A percentile compares a stretch with the other conserved stretches of the same genome.
phyloP scores from a whole-genome alignment of 169 alveolate genomes.

The Plasmodium gonderi region DNA sequence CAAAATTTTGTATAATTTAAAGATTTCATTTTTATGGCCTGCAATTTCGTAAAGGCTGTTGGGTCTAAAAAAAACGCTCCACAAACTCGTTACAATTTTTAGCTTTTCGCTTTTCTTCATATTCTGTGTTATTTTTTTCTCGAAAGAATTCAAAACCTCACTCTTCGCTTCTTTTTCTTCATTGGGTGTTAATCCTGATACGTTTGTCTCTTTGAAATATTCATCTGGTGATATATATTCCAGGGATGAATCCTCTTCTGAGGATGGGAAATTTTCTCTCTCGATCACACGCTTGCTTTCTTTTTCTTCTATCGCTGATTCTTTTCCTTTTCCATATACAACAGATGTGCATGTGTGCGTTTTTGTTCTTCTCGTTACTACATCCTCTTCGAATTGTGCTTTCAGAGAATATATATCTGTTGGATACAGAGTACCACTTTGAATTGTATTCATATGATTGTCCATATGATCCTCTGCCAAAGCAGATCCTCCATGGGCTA shows the following conservation, averaged over 20 bases:
- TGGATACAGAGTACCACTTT: not conserved
- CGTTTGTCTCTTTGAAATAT: not conserved
- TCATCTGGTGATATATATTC: not conserved
- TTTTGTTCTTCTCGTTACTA: no score
- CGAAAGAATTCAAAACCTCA: not conserved
- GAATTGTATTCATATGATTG: not conserved
- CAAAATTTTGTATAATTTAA: constrained; percentile 31
- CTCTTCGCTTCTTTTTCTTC: constrained; percentile 3
- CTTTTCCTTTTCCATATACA: no score
- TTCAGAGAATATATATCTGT: not conserved
- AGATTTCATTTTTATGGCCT: constrained; percentile 60
- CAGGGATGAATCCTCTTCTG: not conserved
- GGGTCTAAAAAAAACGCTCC: constrained; percentile 59
- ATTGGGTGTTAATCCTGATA: not conserved
- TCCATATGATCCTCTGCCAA: not conserved
- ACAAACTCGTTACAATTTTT: constrained; percentile 7
- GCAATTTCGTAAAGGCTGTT: constrained; percentile 58
- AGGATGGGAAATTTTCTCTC: not conserved
- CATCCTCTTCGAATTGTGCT: no score
- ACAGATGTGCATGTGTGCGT: no score
- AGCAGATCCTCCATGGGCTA: not conserved
- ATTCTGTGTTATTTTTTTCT: constrained; percentile 1
- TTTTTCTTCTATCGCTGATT: not conserved
- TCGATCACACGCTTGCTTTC: no score
- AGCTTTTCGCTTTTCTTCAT: constrained; percentile 33